phyloP scores from a whole-genome alignment of 1,139 yeast genomes.

The Sugiyamaella grinbergsii region DNA sequence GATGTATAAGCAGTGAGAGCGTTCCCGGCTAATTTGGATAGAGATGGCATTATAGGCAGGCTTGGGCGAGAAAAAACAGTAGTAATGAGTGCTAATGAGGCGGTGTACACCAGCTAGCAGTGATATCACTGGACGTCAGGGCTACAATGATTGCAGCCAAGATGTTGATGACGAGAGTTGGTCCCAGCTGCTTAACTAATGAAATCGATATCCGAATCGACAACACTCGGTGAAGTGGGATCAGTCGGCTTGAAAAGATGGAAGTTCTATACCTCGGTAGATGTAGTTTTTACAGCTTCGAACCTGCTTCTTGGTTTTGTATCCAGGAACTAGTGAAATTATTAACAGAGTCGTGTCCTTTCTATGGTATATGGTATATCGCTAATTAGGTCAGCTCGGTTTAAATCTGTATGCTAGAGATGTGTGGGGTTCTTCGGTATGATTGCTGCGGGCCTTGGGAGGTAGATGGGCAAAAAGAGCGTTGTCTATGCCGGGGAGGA shows the following conservation, averaged over 20 bases:
- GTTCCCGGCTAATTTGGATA: slow-evolving; percentile 28
- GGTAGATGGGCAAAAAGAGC: neutral
- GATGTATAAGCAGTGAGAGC: slow-evolving; percentile 29
- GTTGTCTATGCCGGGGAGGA: neutral
- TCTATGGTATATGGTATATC: no score
- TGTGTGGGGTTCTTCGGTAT: neutral
- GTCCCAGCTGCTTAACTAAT: no score
- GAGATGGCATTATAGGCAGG: slow-evolving; percentile 28
- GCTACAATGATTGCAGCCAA: no score
- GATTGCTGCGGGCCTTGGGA: neutral
- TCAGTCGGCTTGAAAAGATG: neutral
- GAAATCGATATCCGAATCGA: neutral
- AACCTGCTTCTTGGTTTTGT: no score
- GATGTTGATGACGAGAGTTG: no score
- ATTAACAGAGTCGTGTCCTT: neutral
- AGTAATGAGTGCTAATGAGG: no score
- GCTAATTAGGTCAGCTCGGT: no score
- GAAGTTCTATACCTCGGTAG: no score
- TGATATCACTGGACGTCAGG: neutral
- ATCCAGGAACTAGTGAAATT: no score
- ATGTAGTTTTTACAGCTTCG: no score
- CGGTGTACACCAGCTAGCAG: neutral
- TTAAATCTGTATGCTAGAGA: neutral
- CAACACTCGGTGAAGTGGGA: neutral
- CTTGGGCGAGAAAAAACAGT: no score